Percentiles rank a stretch among this genome's conserved stretches.
Evolutionary conservation across 116 monocot genomes (phyloP).

Genomic region (Trichopus zeylanicus): DNA sequence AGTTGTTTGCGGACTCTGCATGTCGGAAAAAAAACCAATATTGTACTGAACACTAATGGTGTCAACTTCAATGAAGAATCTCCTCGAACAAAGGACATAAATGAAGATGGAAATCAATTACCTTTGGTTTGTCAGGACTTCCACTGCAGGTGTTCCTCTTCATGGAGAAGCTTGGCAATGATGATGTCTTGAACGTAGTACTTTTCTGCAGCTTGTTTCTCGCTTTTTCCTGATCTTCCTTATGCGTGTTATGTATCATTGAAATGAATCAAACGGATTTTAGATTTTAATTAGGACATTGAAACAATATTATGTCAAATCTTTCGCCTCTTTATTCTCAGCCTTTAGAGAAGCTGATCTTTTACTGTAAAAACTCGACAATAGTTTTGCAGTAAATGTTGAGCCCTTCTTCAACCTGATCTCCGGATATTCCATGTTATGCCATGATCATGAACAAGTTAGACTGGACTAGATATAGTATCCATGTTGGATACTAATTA

Average conservation of each 20-base stretch:
- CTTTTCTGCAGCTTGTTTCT: neutral
- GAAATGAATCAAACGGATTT: neutral
- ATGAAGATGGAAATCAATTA: neutral
- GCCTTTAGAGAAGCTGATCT: slow-evolving; percentile 1
- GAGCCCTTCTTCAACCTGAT: neutral
- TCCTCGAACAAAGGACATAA: neutral
- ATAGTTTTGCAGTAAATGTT: slow-evolving; percentile 7
- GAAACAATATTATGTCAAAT: neutral
- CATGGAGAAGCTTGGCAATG: slow-evolving; percentile 8
- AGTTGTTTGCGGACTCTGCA: neutral
- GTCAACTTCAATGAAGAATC: neutral
- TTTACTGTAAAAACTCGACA: slow-evolving; percentile 10
- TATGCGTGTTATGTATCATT: neutral
- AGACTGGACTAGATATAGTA: neutral
- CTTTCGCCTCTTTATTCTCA: slow-evolving; percentile 6
- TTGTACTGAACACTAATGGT: too few species aligned
- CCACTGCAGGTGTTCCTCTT: neutral
- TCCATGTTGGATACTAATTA: neutral
- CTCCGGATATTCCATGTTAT: neutral
- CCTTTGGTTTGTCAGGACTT: neutral
- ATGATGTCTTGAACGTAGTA: slow-evolving; percentile 6
- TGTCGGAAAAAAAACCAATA: too few species aligned
- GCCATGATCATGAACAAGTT: neutral
- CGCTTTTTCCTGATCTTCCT: slow-evolving; percentile 5
- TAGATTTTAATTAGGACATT: too few species aligned